phyloP scores from a whole-genome alignment of 169 alveolate species.

The Perkinsus olseni region DNA sequence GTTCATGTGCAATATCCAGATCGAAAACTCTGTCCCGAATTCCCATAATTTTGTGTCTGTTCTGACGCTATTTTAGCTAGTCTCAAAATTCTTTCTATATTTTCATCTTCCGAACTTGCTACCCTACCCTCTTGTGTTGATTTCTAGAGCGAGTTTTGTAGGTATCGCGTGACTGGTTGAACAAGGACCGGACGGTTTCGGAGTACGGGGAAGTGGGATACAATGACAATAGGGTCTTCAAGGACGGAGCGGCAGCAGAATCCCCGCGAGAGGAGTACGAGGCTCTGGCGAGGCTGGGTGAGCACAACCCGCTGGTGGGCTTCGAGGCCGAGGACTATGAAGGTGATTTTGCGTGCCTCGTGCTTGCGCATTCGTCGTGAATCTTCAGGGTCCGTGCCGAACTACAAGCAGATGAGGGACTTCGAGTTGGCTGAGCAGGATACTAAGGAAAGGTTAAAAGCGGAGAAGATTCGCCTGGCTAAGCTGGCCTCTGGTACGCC shows the following conservation, averaged over 20 bases:
- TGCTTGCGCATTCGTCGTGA: background rate
- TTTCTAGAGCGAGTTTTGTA: slow-evolving; percentile 18
- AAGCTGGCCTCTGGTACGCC: background rate
- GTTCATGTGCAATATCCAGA: too few species aligned
- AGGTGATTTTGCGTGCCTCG: background rate
- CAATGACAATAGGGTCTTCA: background rate
- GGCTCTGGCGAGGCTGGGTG: background rate
- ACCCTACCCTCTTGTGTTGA: too few species aligned
- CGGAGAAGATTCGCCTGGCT: background rate
- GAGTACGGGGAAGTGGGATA: background rate
- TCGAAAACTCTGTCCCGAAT: too few species aligned
- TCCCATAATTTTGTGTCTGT: too few species aligned
- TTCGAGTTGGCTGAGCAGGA: background rate
- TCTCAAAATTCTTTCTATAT: too few species aligned
- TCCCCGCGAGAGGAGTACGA: background rate
- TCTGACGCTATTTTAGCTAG: too few species aligned
- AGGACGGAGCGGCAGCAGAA: background rate
- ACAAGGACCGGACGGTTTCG: slow-evolving; percentile 12
- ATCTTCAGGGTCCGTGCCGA: background rate
- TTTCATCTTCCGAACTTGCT: too few species aligned
- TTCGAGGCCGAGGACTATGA: background rate
- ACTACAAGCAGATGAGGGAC: background rate
- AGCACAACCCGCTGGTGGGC: background rate
- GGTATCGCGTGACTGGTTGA: slow-evolving; percentile 24
- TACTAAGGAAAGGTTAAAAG: background rate